Percentiles rank a stretch among this genome's conserved stretches.
Evolutionary conservation across 1,139 yeast genomes (phyloP).

Genomic region (Candida gigantensis): DNA sequence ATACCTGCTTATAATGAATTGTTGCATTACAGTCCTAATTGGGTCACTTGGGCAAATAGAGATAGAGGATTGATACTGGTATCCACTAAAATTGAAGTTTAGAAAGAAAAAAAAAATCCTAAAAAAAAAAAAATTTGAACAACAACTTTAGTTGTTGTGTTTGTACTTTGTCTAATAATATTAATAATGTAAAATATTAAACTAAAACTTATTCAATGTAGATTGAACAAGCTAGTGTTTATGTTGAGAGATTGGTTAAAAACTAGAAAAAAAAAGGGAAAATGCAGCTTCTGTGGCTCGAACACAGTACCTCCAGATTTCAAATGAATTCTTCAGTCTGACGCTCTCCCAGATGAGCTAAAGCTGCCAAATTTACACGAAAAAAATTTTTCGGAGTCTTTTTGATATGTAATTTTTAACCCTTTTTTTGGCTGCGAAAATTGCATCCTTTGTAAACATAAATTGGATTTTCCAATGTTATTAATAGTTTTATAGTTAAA

Average conservation of each 20-base stretch:
- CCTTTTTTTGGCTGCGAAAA: not conserved
- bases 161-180: too few relatives aligned
- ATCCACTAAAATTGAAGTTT: conserved; percentile 45
- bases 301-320: conserved; percentile 2
- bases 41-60: conserved; percentile 64
- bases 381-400: too few relatives aligned
- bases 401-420: not conserved
- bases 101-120: conserved; percentile 5
- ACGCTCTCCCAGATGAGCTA: conserved; percentile 59
- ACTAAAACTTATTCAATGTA: too few relatives aligned
- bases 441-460: too few relatives aligned
- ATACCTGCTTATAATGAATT: conserved; percentile 74
- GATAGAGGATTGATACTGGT: conserved; percentile 68
- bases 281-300: conserved; percentile 2
- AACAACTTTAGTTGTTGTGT: too few relatives aligned
- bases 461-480: too few relatives aligned
- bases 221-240: too few relatives aligned
- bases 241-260: too few relatives aligned
- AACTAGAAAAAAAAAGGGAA: conserved; percentile 8
- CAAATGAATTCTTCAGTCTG: conserved; percentile 45
- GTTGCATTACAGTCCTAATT: conserved; percentile 61
- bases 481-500: too few relatives aligned
- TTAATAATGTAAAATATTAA: too few relatives aligned
- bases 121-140: not conserved
- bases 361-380: too few relatives aligned